phyloP scores from a whole-genome alignment of 768 basidiomycete genomes.

The Clitopilus hobsonii region DNA sequence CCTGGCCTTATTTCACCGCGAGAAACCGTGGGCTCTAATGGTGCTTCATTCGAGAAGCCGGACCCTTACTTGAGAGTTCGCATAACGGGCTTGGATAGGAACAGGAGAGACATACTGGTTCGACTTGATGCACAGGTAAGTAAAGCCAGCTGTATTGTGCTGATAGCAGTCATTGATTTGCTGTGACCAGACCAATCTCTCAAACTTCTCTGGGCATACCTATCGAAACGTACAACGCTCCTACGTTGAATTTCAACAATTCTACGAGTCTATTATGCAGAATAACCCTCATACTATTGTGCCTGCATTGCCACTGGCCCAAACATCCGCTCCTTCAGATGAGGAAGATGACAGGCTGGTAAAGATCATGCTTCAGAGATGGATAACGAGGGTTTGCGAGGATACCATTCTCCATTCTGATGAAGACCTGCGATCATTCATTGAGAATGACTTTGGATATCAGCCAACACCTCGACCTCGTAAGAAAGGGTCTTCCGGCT shows the following conservation, averaged over 20 bases:
- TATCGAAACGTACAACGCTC: constrained; percentile 95
- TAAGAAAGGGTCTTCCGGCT: constrained; percentile 69
- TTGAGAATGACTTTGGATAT: constrained; percentile 97
- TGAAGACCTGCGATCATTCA: constrained; percentile 91
- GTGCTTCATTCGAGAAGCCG: constrained; percentile 64
- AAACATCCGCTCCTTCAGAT: constrained; percentile 94
- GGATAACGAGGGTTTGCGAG: constrained; percentile 91
- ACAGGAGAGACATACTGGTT: constrained; percentile 90
- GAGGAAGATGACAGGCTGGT: constrained; percentile 98
- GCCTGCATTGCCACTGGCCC: constrained; percentile 91
- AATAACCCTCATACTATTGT: constrained; percentile 96
- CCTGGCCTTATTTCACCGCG: constrained; percentile 78
- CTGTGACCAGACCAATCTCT: constrained; percentile 75
- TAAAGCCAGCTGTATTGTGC: constrained; percentile 5
- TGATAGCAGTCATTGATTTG: constrained; percentile 1
- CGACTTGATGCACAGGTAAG: constrained; percentile 92
- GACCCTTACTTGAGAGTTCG: constrained; percentile 87
- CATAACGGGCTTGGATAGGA: constrained; percentile 89
- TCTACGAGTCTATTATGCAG: constrained; percentile 85
- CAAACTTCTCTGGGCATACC: constrained; percentile 83
- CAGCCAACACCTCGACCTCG: constrained; percentile 76
- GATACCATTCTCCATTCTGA: constrained; percentile 85
- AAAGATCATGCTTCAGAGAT: constrained; percentile 90
- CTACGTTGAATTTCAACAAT: constrained; percentile 90
- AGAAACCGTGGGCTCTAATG: constrained; percentile 61